A percentile compares a stretch with the other conserved stretches of the same genome.
Conservation (phyloP, 257 asterid genomes). For the Dorcoceras hygrometricum region DNA sequence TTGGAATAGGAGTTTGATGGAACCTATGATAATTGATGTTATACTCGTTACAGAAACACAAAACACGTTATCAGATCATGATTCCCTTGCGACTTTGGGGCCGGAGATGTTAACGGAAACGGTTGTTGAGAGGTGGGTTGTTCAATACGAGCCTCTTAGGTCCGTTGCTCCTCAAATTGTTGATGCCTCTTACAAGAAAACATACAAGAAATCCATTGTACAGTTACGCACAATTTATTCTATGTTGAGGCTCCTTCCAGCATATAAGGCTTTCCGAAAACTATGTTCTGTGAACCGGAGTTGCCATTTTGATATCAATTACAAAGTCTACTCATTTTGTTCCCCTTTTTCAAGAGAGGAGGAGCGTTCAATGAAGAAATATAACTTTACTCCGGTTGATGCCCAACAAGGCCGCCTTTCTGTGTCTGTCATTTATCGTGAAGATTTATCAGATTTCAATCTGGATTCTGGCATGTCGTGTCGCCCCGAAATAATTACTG, state of each 20-base stretch:
- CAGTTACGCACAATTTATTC: slow-evolving; percentile 69
- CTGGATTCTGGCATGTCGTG: slow-evolving; percentile 63
- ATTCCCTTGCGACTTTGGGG: slow-evolving; percentile 29
- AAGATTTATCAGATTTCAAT: slow-evolving; percentile 67
- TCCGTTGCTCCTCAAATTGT: slow-evolving; percentile 51
- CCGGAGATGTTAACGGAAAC: slow-evolving; percentile 55
- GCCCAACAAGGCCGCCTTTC: slow-evolving; percentile 83
- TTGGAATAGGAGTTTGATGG: slow-evolving; percentile 88
- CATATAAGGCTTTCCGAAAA: slow-evolving; percentile 78
- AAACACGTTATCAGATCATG: slow-evolving; percentile 34
- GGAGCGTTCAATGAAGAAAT: slow-evolving; percentile 64
- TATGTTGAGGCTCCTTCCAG: slow-evolving; percentile 90
- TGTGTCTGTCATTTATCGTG: slow-evolving; percentile 73
- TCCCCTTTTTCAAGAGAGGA: slow-evolving; percentile 81
- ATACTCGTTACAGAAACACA: slow-evolving; percentile 67
- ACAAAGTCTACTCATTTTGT: slow-evolving; percentile 70
- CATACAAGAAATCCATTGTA: slow-evolving; percentile 79
- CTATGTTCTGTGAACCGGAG: slow-evolving; percentile 52
- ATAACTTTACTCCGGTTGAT: slow-evolving; percentile 70
- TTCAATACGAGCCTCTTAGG: slow-evolving; percentile 68
- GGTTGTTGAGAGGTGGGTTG: slow-evolving; percentile 87
- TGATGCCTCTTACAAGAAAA: slow-evolving; percentile 70
- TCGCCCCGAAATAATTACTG: slow-evolving; percentile 78
- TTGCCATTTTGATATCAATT: slow-evolving; percentile 77
- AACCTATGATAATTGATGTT: slow-evolving; percentile 85